phyloP scores from a whole-genome alignment of 148 eudicot species.

The Gaultheria prostrata region DNA sequence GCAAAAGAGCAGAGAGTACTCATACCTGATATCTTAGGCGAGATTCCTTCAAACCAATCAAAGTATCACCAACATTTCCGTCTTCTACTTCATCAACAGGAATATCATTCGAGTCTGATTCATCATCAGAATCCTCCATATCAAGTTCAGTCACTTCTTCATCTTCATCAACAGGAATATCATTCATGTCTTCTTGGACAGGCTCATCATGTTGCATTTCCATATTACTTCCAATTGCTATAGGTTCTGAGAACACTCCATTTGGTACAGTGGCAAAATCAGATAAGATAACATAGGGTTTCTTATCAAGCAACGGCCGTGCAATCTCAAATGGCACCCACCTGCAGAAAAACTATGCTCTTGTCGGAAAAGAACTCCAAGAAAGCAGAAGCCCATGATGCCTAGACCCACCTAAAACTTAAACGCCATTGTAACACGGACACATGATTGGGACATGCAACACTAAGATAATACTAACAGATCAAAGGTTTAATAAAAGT shows the following conservation, averaged over 20 bases:
- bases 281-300: slow-evolving; percentile 61
- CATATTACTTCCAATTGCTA: slow-evolving; percentile 28
- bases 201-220: slow-evolving; percentile 47
- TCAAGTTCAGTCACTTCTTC: slow-evolving; percentile 51
- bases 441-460: slow-evolving; percentile 3
- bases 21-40: slow-evolving; percentile 61
- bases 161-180: slow-evolving; percentile 46
- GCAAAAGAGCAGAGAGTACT: not conserved
- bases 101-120: slow-evolving; percentile 39
- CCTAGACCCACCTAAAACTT: not conserved
- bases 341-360: slow-evolving; percentile 36
- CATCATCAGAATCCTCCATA: slow-evolving; percentile 65
- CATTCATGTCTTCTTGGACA: slow-evolving; percentile 49
- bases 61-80: slow-evolving; percentile 41
- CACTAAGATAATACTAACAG: not conserved
- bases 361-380: slow-evolving; percentile 6
- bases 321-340: slow-evolving; percentile 70
- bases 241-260: slow-evolving; percentile 27
- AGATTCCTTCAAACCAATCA: slow-evolving; percentile 54
- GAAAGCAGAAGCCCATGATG: slow-evolving; percentile 2
- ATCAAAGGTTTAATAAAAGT: not conserved
- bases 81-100: too few relatives aligned
- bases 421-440: not conserved
- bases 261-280: slow-evolving; percentile 42
- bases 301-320: slow-evolving; percentile 67